Percentiles rank a stretch among this genome's conserved stretches.
phyloP scores from a whole-genome alignment of 345 rosid species.

The Diplotaxis tenuifolia region DNA sequence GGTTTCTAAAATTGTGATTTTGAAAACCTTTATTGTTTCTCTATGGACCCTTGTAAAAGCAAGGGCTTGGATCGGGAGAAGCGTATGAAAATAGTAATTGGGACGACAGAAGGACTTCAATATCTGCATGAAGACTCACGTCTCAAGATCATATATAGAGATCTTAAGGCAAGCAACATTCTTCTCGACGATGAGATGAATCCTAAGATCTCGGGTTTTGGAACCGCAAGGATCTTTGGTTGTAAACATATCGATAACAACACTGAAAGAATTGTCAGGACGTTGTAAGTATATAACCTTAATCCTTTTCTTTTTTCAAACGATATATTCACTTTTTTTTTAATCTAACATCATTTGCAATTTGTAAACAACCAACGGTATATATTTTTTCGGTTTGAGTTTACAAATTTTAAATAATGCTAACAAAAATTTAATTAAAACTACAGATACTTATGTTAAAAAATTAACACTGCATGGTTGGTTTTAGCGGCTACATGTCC shows the following conservation, averaged over 20 bases:
- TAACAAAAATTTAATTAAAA: too few relatives aligned
- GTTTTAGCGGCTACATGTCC: neutral
- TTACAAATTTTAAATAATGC: too few relatives aligned
- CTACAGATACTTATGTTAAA: too few relatives aligned
- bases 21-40: neutral
- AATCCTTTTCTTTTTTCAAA: too few relatives aligned
- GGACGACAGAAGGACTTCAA: neutral
- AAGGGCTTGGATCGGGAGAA: neutral
- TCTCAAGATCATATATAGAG: constrained; percentile 21
- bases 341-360: too few relatives aligned
- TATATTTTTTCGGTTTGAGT: too few relatives aligned
- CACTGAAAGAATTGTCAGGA: neutral
- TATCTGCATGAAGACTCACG: constrained; percentile 1
- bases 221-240: neutral
- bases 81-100: neutral
- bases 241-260: neutral
- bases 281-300: neutral
- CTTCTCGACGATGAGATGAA: neutral
- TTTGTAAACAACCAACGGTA: too few relatives aligned
- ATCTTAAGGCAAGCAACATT: constrained; percentile 1
- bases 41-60: neutral
- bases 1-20: neutral
- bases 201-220: neutral
- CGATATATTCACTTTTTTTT: too few relatives aligned
- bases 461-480: too few relatives aligned